These are phyloP conservation scores for Amanita exitialis DNA, from an alignment of 768 basidiomycete genomes.

Conservation along the genomic window DNA sequence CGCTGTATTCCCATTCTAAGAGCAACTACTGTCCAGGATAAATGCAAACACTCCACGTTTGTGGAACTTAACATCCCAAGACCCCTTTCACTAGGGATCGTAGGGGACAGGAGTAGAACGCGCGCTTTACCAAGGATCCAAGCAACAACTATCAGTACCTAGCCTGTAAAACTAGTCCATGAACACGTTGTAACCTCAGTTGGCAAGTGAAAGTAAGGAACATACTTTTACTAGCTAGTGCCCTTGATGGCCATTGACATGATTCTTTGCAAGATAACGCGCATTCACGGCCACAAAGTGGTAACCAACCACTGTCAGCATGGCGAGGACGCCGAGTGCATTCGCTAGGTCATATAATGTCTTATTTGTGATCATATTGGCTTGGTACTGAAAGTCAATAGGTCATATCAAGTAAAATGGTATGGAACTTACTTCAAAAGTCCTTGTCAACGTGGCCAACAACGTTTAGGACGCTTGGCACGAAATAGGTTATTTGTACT, in stretches of 20 bases:
- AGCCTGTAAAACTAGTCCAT: neutral
- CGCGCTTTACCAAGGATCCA: neutral
- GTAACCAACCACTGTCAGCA: constrained; percentile 82
- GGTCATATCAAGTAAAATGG: neutral
- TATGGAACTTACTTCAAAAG: neutral
- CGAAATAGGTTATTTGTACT: constrained; percentile 15
- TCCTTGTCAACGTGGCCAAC: neutral
- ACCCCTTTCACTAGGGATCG: neutral
- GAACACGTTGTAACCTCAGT: neutral
- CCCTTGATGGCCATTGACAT: neutral
- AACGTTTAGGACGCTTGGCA: neutral
- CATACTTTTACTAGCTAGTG: neutral
- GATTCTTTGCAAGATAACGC: constrained; percentile 21
- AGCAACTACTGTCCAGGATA: neutral
- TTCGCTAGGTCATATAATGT: constrained; percentile 81
- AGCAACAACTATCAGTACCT: neutral
- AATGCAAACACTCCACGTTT: neutral
- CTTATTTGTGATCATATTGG: constrained; percentile 66
- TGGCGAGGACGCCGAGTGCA: constrained; percentile 72
- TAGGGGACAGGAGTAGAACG: neutral
- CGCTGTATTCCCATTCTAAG: neutral
- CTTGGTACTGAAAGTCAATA: neutral
- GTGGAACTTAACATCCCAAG: neutral
- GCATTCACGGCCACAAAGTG: constrained; percentile 87
- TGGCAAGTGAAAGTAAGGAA: neutral